A percentile compares a stretch with the other conserved stretches of the same genome.
Evolutionary conservation across 1,284 basidiomycete species (phyloP).

Genomic region (Ustilago tritici): DNA sequence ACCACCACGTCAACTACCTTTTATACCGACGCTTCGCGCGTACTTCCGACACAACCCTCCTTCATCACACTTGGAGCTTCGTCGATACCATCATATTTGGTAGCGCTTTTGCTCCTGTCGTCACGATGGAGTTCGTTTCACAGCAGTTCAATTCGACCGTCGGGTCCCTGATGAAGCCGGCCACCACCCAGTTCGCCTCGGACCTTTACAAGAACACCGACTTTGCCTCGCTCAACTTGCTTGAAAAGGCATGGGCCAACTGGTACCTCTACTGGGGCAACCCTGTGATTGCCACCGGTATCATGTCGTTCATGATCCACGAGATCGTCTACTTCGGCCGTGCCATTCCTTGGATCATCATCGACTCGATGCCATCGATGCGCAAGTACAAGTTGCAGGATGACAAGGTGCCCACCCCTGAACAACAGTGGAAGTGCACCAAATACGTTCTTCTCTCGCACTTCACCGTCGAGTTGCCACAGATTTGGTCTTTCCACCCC

Average conservation of each 20-base stretch:
- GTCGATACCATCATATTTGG: not conserved
- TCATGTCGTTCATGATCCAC: slow-evolving; percentile 92
- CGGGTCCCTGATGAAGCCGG: slow-evolving; percentile 46
- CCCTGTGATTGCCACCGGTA: slow-evolving; percentile 91
- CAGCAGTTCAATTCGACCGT: slow-evolving; percentile 54
- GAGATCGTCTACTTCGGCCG: slow-evolving; percentile 98
- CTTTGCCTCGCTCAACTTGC: slow-evolving; percentile 51
- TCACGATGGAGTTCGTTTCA: slow-evolving; percentile 50
- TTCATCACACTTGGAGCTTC: slow-evolving; percentile 4
- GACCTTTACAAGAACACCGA: slow-evolving; percentile 65
- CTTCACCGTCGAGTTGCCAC: slow-evolving; percentile 92
- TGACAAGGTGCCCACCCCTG: slow-evolving; percentile 80
- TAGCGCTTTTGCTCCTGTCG: slow-evolving; percentile 8
- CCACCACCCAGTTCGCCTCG: slow-evolving; percentile 69
- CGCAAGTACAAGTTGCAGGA: slow-evolving; percentile 91
- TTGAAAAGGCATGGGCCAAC: slow-evolving; percentile 70
- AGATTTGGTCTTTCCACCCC: slow-evolving; percentile 98
- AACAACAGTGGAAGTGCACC: slow-evolving; percentile 95
- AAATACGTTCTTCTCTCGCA: slow-evolving; percentile 94
- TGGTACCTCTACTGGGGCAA: slow-evolving; percentile 74
- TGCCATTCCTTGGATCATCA: slow-evolving; percentile 92
- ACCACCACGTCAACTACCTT: slow-evolving; percentile 20
- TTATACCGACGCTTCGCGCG: too few relatives aligned
- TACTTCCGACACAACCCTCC: too few relatives aligned
- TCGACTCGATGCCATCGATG: slow-evolving; percentile 94